Evolutionary conservation across 768 basidiomycete species (phyloP).

Genomic region (Tremella mesenterica): DNA sequence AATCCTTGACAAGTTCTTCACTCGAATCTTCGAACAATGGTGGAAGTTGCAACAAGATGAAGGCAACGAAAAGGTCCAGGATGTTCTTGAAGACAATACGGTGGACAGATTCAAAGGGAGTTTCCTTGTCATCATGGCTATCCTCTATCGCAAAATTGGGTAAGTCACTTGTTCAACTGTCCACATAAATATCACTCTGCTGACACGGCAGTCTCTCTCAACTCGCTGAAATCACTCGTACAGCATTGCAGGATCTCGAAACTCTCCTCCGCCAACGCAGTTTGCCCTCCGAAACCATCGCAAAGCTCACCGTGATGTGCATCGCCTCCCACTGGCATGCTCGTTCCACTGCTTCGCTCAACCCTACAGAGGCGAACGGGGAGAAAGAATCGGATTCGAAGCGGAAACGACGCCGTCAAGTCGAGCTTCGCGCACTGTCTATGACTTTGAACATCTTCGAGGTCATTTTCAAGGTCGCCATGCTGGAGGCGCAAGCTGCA

Average conservation of each 20-base stretch:
- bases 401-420: background rate
- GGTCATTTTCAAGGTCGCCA: background rate
- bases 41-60: conserved; percentile 8
- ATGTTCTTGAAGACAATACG: conserved; percentile 29
- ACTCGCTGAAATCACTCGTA: conserved; percentile 9
- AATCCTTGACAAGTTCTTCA: conserved; percentile 67
- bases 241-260: conserved; percentile 14
- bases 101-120: conserved; percentile 64
- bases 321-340: conserved; percentile 80
- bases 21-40: conserved; percentile 57
- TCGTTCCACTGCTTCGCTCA: conserved; percentile 41
- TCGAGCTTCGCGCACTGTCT: background rate
- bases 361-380: background rate
- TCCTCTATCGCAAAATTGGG: conserved; percentile 52
- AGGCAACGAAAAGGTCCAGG: conserved; percentile 3
- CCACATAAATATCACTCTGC: background rate
- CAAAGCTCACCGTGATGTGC: conserved; percentile 61
- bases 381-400: background rate
- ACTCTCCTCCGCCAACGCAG: conserved; percentile 57
- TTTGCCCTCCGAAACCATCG: conserved; percentile 66
- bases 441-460: background rate
- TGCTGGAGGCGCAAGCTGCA: conserved; percentile 30
- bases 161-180: conserved; percentile 26
- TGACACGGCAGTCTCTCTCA: conserved; percentile 21
- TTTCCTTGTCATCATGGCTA: conserved; percentile 65